Evolutionary conservation across 768 basidiomycete species (phyloP).

Genomic region (Boletus reticulatus): DNA sequence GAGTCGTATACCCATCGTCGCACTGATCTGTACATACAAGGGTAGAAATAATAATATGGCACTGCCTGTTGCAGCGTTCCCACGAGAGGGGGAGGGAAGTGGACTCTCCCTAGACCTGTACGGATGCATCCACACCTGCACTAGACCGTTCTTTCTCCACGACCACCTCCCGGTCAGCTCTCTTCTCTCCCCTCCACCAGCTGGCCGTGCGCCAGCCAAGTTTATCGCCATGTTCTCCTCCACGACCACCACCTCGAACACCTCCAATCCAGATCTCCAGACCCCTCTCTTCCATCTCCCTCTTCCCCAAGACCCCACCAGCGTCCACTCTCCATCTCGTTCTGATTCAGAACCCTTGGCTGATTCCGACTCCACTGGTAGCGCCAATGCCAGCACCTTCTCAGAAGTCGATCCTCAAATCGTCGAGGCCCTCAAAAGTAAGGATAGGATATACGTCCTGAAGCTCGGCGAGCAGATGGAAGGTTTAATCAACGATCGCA

Average conservation of each 20-base stretch:
- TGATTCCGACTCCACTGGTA: conserved; percentile 28
- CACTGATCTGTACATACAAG: background rate
- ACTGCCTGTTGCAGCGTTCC: conserved; percentile 19
- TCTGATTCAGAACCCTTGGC: conserved; percentile 29
- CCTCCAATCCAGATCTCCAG: conserved; percentile 12
- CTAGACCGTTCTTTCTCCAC: conserved; percentile 17
- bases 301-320: conserved; percentile 11
- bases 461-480: conserved; percentile 90
- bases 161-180: background rate
- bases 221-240: conserved; percentile 12
- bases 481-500: conserved; percentile 68
- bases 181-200: background rate
- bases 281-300: conserved; percentile 7
- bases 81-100: conserved; percentile 17
- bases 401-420: conserved; percentile 74
- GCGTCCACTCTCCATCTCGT: conserved; percentile 15
- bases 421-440: conserved; percentile 81
- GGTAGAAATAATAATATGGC: background rate
- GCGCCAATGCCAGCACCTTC: conserved; percentile 21
- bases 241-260: conserved; percentile 12
- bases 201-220: conserved; percentile 8
- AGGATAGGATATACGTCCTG: conserved; percentile 84
- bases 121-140: conserved; percentile 26
- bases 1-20: conserved; percentile 42
- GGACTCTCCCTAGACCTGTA: conserved; percentile 28